phyloP scores from a whole-genome alignment of 2,329 filamentous ascomycete genomes.

The Pseudogymnoascus sp. region DNA sequence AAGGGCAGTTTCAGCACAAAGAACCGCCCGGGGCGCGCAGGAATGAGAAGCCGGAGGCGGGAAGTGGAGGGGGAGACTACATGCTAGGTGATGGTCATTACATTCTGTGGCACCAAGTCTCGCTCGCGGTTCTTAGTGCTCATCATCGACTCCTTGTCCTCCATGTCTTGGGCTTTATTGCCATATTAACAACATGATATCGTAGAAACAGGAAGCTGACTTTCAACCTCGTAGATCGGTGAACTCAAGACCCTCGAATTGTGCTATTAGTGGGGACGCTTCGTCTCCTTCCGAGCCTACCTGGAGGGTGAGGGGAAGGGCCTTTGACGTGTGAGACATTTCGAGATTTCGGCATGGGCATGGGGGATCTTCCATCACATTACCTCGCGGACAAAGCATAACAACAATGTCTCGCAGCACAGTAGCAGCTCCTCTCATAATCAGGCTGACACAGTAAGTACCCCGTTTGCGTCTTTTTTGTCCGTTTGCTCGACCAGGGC shows the following conservation, averaged over 20 bases:
- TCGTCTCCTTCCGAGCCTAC: neutral
- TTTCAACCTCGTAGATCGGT: neutral
- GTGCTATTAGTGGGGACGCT: neutral
- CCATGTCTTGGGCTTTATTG: neutral
- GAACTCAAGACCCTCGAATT: neutral
- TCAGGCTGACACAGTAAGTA: neutral
- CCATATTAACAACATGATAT: neutral
- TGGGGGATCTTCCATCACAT: neutral
- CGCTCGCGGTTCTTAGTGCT: neutral
- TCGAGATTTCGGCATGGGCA: neutral
- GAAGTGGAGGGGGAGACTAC: neutral
- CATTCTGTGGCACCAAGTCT: neutral
- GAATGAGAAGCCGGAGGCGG: neutral
- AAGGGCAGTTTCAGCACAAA: neutral
- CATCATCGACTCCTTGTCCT: neutral
- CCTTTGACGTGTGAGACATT: slow-evolving; percentile 3
- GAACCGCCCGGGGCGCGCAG: slow-evolving; percentile 7
- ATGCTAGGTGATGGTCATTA: neutral
- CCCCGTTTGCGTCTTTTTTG: neutral
- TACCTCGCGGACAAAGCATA: neutral
- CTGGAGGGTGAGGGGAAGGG: neutral
- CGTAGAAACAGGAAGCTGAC: neutral
- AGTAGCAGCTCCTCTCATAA: neutral
- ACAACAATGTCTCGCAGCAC: neutral
- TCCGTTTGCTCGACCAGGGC: neutral